Conservation (phyloP, 441 rosid species). For the Populus trichocarpa region DNA sequence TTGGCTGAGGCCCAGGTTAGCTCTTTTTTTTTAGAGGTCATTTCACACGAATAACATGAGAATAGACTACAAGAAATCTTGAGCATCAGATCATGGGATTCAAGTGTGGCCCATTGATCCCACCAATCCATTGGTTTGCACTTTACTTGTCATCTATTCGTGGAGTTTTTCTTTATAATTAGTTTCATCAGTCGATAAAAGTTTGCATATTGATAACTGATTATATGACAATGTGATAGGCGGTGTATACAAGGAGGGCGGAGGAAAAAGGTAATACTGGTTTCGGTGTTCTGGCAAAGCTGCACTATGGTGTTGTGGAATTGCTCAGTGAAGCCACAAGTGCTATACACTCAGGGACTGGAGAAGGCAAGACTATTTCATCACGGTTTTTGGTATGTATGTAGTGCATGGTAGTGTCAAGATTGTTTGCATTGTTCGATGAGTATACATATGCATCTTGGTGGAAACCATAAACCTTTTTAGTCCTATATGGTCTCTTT, state of each 20-base stretch:
- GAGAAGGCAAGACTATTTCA: conserved; percentile 51
- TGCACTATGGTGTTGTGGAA: conserved; percentile 65
- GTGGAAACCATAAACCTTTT: not conserved
- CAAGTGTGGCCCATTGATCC: not conserved
- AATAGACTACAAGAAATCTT: not conserved
- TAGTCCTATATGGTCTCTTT: not conserved
- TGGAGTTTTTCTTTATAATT: not conserved
- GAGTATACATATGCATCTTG: not conserved
- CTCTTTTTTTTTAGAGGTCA: not conserved
- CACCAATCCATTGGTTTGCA: not conserved
- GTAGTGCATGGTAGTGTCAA: not conserved
- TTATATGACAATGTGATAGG: conserved; percentile 30
- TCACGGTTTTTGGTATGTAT: conserved; percentile 49
- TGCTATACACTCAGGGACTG: conserved; percentile 27
- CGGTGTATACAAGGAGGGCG: conserved; percentile 51
- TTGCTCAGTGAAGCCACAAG: conserved; percentile 48
- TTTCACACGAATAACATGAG: not conserved
- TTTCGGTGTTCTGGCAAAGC: conserved; percentile 52
- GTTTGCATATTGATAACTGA: conserved; percentile 10
- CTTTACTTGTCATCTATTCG: not conserved
- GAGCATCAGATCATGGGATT: not conserved
- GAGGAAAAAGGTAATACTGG: conserved; percentile 55
- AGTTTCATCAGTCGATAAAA: not conserved
- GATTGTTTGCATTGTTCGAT: conserved; percentile 5
- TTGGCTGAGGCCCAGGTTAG: conserved; percentile 85